Percentiles rank a stretch among this genome's conserved stretches.
phyloP scores from a whole-genome alignment of 257 asterid species.

The Thymus mandschuricus region DNA sequence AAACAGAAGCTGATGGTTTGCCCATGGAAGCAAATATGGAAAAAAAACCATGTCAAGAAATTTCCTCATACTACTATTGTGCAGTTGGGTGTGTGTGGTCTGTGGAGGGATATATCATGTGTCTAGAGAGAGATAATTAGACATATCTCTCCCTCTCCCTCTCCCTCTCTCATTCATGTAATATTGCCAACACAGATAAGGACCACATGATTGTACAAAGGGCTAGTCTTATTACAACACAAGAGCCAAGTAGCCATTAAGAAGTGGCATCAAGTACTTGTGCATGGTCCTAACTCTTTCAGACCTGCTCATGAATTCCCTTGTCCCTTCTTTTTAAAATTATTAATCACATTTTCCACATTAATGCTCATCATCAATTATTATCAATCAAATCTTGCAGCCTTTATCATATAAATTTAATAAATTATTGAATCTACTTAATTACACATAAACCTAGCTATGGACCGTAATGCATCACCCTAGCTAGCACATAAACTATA shows the following conservation, averaged over 20 bases:
- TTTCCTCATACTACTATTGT: not conserved
- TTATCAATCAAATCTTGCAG: slow-evolving; percentile 21
- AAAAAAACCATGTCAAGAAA: slow-evolving; percentile 10
- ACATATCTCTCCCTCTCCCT: slow-evolving; percentile 8
- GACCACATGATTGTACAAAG: slow-evolving; percentile 40
- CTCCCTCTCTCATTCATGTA: slow-evolving; percentile 15
- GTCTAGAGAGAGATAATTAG: slow-evolving; percentile 7
- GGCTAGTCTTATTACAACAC: slow-evolving; percentile 29
- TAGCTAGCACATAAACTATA: too few relatives aligned
- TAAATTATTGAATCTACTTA: not conserved
- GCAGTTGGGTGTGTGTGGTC: not conserved
- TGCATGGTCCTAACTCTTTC: slow-evolving; percentile 42
- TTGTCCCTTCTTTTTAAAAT: not conserved
- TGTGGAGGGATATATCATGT: not conserved
- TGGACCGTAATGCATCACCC: not conserved
- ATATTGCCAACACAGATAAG: slow-evolving; percentile 19
- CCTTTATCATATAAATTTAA: not conserved
- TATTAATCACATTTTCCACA: slow-evolving; percentile 8
- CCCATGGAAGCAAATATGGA: slow-evolving; percentile 13
- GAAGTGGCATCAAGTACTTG: slow-evolving; percentile 43
- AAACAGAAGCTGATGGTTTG: slow-evolving; percentile 2
- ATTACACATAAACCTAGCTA: not conserved
- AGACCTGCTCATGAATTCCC: not conserved
- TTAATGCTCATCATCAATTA: slow-evolving; percentile 1
- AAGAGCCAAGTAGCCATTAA: slow-evolving; percentile 35